Base-by-base conservation (phyloP, 495 filamentous ascomycete species). In the Usnea hakonensis region DNA sequence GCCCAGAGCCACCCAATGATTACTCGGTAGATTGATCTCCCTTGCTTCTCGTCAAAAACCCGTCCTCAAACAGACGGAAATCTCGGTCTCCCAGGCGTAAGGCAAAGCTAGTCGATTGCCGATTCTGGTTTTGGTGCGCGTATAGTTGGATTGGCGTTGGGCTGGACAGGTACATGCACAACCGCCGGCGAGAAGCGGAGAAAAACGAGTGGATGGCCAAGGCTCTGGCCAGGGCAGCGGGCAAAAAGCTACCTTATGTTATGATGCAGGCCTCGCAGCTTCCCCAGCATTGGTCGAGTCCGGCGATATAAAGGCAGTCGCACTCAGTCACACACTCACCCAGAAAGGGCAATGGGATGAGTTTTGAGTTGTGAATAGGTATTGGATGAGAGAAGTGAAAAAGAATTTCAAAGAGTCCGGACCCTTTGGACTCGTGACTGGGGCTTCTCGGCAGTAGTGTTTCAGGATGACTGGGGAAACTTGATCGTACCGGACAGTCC, bases 151-250 rank as follows among this genome's bases (percentile, higher is more conserved):
- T 40, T 56, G 55, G 62, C 64, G 63, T 53, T 60, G 55, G 48
- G 23, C n/a, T n/a, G 36, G 60, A 62, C 56, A 64, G 46, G 59
- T 64, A 48, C 55, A 36, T 57, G 46, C 58, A 68, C 60, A 64
- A 50, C 61, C 68, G 68, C 68, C 57, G 65, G 68, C 63, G 64
- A 70, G 58, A 70, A 70, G 68, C 68, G 68, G 58, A 61, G 55
- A 57, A 50, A 62, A 58, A 52, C 43, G 63, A 68, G 58, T 68
- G 64, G 68, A 66, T 60, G 68, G 68, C 68, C 58, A 68, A 68
- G 48, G 60, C 53, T 57, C 53, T 50, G 60, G 37, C 53, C 60
- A 57, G 35, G 60, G 14, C 36, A 61, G 60, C 14, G 54, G 53
- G 54, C 54, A 57, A 33, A 14, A 40, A 9, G 54, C 48, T 57